Base-by-base conservation (phyloP, 805 yeast species). In the Candida ipomoeae region DNA sequence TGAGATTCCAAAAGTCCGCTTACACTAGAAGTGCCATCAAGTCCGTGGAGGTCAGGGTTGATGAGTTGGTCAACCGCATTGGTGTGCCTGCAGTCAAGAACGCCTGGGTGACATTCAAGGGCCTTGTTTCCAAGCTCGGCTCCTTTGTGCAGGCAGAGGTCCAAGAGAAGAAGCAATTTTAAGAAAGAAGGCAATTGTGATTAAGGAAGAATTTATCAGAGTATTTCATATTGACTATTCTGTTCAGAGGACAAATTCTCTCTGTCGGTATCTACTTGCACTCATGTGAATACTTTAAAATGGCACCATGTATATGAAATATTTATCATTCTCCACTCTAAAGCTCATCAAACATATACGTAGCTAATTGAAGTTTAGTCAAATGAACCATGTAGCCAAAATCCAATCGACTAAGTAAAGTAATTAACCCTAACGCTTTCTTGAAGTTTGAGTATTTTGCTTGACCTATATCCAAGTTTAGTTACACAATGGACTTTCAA, bases 1-100 rank as follows among this genome's bases (percentile, higher is more conserved):
- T 85, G 50, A 81, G 96, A 67, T 87, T 75, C 64, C 95, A 89
- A 63, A 83, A 82, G 57, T 85, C 94, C 3, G 73, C 81, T 31
- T 83, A 82, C 71, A 85, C 89, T 49, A 84, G 88, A 68, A 72
- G 79, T 55, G 83, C 82, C 32, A 73, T 89, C 63, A 82, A 85
- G 70, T 73, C 77, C 47, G 73, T 85, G 73, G 95, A 87, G 67
- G 83, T 86, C 44, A 61, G 59, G 48, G 55, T 69, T 48, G 77
- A 73, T 49, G 60, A 61, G n/a, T 44, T 58, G 15, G 67, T 70
- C 47, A 64, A 62, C 61, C 52, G 58, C 26, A 40, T 52, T n/a
- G 49, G 61, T 6, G 59, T 60, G 38, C 75, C 77, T 13, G 62
- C 62, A 2, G 65, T 63, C 32, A 72, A 67, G 60, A 62, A 68